Evolutionary conservation across 192 early-diverging fungal genomes (phyloP).

Genomic region (Umbelopsis vinacea): DNA sequence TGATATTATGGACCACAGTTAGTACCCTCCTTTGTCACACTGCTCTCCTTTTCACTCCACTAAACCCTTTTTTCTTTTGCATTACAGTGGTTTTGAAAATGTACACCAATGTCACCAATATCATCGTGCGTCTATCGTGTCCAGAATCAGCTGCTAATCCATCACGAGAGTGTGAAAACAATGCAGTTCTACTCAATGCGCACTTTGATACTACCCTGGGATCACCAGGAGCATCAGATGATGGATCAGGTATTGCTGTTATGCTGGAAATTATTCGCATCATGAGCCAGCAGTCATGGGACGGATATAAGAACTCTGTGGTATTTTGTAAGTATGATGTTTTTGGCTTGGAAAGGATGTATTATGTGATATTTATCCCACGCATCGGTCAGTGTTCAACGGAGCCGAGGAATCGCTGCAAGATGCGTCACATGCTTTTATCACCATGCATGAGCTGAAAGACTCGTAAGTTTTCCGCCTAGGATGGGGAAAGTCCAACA

Average conservation of each 20-base stretch:
- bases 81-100: slow-evolving; percentile 62
- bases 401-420: slow-evolving; percentile 80
- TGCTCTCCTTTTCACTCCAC: background rate
- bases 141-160: slow-evolving; percentile 35
- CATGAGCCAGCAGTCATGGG: slow-evolving; percentile 49
- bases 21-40: slow-evolving; percentile 1
- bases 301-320: slow-evolving; percentile 52
- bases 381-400: slow-evolving; percentile 63
- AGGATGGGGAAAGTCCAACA: background rate
- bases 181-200: slow-evolving; percentile 71
- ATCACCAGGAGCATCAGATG: slow-evolving; percentile 64
- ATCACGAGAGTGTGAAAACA: slow-evolving; percentile 51
- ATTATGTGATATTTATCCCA: background rate
- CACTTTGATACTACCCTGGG: slow-evolving; percentile 73
- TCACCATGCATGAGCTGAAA: slow-evolving; percentile 58
- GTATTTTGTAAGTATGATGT: slow-evolving; percentile 54
- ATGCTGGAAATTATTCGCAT: slow-evolving; percentile 72
- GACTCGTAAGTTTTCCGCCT: slow-evolving; percentile 38
- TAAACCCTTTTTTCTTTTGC: slow-evolving; percentile 1
- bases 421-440: slow-evolving; percentile 77
- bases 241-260: slow-evolving; percentile 71
- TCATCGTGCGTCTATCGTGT: slow-evolving; percentile 73
- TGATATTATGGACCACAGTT: slow-evolving; percentile 74
- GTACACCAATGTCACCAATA: slow-evolving; percentile 74
- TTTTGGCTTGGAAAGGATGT: background rate